Evolutionary conservation across 1,284 basidiomycete genomes (phyloP), one percentile per base, ranked within the genome.

Genomic region (Sporisorium scitamineum): DNA sequence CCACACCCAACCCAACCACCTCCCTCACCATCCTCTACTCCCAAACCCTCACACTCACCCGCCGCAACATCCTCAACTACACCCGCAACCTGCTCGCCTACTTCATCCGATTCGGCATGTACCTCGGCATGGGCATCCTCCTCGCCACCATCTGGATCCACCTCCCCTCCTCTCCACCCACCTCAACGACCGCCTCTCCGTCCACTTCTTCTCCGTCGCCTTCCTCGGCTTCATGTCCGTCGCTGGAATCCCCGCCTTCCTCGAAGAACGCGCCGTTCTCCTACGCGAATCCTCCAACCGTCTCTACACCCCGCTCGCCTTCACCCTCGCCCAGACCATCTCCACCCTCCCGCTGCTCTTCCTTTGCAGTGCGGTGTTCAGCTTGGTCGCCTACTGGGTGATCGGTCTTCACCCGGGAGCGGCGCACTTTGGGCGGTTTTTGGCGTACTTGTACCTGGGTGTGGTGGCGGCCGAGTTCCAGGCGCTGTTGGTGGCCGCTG

Each of bases 51-150:
- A 61, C 59, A 0, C 54, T 80, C 31, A 73, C 73, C 5, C 32
- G 61, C 3, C 57, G 78, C 16, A 80, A 78, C 55, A 59, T 63
- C 22, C 32, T 81, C 51, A 81, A 81, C 65, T 81, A 80, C 56
- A 48, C 63, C 24, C 78, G 83, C 20, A 90, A 91, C 79, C 76
- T 90, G 2, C 85, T 91, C 34, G 90, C 90, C 2, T 91, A 90
- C 80, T 90, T 90, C n/a, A 87, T 91, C 4, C 86, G 90, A 34
- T 75, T 88, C 0, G 89, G 86, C 27, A 91, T 91, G 90, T 91
- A 90, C 69, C 84, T 87, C 84, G 78, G 74, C 0, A 79, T 82
- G 76, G 80, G 51, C 8, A 37, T 67, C 4, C 65, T 64, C 29
- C 85, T 90, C 42, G 90, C 89, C 0, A 89, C 89, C 0, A 89